Evolutionary conservation across 805 yeast species (phyloP).

Genomic region (Candida tammaniensis): DNA sequence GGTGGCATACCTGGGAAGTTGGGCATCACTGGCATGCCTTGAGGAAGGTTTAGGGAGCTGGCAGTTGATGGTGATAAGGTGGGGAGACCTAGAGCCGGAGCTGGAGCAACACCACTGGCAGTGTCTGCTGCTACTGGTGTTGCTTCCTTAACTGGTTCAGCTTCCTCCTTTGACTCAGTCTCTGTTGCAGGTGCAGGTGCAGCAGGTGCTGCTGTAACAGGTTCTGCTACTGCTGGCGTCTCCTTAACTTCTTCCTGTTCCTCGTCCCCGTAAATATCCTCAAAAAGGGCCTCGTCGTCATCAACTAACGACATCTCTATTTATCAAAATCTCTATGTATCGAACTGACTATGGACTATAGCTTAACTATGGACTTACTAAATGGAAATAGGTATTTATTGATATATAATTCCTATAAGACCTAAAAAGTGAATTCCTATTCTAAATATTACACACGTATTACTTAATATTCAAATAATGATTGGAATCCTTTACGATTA

Average conservation of each 20-base stretch:
- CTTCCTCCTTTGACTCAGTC: conserved; percentile 1
- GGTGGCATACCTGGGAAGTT: conserved; percentile 15
- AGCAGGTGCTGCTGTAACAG: conserved; percentile 9
- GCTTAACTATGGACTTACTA: no score
- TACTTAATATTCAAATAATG: no score
- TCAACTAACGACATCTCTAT: conserved; percentile 47
- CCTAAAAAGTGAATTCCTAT: no score
- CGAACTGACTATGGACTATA: no score
- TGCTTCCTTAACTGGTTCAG: neutral
- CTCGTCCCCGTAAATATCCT: conserved; percentile 65
- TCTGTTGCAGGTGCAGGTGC: conserved; percentile 11
- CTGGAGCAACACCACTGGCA: conserved; percentile 3
- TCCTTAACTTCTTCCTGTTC: conserved; percentile 4
- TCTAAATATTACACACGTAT: no score
- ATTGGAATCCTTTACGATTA: no score
- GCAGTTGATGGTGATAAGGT: conserved; percentile 6
- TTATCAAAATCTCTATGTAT: neutral
- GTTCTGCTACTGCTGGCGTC: conserved; percentile 11
- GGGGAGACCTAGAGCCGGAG: conserved; percentile 2
- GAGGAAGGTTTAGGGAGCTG: conserved; percentile 3
- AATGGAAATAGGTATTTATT: no score
- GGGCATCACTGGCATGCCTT: conserved; percentile 15
- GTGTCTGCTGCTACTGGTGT: conserved; percentile 2
- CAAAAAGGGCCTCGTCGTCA: conserved; percentile 93
- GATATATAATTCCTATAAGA: no score